Evolutionary conservation across 345 rosid genomes (phyloP).

Genomic region (Boechera retrofracta): DNA sequence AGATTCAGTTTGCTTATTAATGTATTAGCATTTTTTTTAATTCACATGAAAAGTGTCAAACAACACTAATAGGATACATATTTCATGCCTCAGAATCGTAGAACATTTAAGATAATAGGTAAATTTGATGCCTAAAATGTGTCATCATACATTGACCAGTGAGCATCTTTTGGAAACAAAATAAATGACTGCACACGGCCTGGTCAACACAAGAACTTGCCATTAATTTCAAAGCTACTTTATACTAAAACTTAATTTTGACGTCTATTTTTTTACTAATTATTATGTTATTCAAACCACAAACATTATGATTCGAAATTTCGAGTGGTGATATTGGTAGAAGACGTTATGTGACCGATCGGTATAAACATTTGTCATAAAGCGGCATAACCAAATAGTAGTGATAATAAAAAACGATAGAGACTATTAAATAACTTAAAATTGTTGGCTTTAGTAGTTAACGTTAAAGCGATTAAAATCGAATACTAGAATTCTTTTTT

Average conservation of each 20-base stretch:
- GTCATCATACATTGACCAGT: conserved; percentile 9
- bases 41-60: neutral
- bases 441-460: neutral
- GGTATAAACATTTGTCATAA: neutral
- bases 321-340: conserved; percentile 2
- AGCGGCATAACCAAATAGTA: neutral
- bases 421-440: neutral
- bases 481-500: neutral
- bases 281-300: conserved; percentile 21
- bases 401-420: neutral
- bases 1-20: no score
- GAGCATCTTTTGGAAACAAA: neutral
- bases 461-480: neutral
- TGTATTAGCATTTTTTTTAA: no score
- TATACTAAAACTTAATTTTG: neutral
- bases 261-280: conserved; percentile 9
- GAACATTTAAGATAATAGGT: neutral
- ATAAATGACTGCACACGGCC: conserved; percentile 17
- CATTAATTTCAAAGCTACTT: neutral
- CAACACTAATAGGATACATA: neutral
- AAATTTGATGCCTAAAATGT: neutral
- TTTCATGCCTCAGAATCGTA: neutral
- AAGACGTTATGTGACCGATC: conserved; percentile 5
- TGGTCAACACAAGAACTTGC: conserved; percentile 20
- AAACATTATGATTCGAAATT: conserved; percentile 1